Evolutionary conservation across 352 stramenopile species (phyloP).

Genomic region (Globisporangium perplexum): DNA sequence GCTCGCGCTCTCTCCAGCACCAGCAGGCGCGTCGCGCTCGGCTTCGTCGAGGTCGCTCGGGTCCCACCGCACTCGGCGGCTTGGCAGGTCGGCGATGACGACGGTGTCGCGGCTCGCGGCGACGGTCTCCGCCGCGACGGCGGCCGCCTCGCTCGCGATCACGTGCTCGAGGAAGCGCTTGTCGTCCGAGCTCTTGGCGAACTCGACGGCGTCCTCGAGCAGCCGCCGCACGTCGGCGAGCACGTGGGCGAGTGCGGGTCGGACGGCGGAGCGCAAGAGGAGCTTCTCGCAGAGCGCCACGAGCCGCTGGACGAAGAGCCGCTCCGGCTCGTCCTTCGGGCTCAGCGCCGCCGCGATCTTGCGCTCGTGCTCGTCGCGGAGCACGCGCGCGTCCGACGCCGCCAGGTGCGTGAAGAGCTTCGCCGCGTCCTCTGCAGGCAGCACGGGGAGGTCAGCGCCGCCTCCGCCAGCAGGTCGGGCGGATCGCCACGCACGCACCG

Average conservation of each 20-base stretch:
- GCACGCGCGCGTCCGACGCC: constrained; percentile 18
- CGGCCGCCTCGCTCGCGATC: neutral
- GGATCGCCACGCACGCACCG: constrained; percentile 15
- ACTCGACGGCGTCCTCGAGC: constrained; percentile 20
- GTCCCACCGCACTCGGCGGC: neutral
- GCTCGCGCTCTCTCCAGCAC: neutral
- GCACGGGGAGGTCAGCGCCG: neutral
- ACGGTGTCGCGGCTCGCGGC: neutral
- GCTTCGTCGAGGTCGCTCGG: neutral
- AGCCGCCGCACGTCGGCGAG: constrained; percentile 15
- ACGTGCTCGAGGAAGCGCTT: constrained; percentile 7
- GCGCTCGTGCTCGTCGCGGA: constrained; percentile 36
- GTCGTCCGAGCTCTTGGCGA: constrained; percentile 17
- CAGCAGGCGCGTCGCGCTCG: neutral
- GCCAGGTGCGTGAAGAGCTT: constrained; percentile 56
- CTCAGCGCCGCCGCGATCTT: constrained; percentile 26
- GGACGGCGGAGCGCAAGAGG: constrained; percentile 19
- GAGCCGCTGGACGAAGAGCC: constrained; percentile 21
- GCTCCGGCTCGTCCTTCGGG: constrained; percentile 24
- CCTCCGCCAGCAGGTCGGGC: neutral
- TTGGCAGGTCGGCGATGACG: constrained; percentile 1
- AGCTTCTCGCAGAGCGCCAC: constrained; percentile 25
- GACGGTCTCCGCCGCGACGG: neutral
- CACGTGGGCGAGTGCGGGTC: constrained; percentile 22
- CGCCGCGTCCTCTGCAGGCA: constrained; percentile 49